Conservation (phyloP, 768 basidiomycete species). For the Dendrothele bispora region DNA sequence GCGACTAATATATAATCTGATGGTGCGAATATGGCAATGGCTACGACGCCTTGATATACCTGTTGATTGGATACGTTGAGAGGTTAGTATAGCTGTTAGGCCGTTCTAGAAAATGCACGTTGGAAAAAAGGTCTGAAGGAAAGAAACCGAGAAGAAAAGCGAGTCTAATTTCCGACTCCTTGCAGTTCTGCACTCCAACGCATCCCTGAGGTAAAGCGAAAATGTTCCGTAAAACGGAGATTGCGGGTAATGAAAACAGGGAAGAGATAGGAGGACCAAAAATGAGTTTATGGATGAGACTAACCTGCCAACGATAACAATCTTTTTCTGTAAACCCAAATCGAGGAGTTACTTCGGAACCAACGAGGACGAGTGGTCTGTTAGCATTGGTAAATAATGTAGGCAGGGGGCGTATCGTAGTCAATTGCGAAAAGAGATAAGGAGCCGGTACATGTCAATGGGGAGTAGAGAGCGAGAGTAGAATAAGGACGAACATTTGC, state of each 20-base stretch:
- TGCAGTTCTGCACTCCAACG: too few relatives aligned
- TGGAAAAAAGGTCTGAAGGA: too few relatives aligned
- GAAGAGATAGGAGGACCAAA: not conserved
- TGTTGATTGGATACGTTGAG: too few relatives aligned
- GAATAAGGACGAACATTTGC: slow-evolving; percentile 3
- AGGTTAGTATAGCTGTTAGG: too few relatives aligned
- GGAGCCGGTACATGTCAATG: too few relatives aligned
- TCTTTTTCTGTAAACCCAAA: slow-evolving; percentile 37
- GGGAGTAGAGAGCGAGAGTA: not conserved
- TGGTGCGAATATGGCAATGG: slow-evolving; percentile 24
- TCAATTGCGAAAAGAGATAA: too few relatives aligned
- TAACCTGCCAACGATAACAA: slow-evolving; percentile 45
- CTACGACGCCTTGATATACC: slow-evolving; percentile 38
- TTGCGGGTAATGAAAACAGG: too few relatives aligned
- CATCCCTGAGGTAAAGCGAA: too few relatives aligned
- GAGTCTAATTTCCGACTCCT: too few relatives aligned
- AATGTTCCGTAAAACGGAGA: too few relatives aligned
- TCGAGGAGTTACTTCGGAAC: slow-evolving; percentile 12
- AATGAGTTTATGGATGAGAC: not conserved
- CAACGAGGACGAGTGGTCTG: not conserved
- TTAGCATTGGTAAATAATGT: not conserved
- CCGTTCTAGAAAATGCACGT: too few relatives aligned
- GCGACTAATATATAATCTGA: slow-evolving; percentile 42
- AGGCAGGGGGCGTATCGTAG: not conserved
- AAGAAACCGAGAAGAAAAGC: too few relatives aligned